phyloP scores from a whole-genome alignment of 768 basidiomycete genomes.

The Calocybe gangraenosa region DNA sequence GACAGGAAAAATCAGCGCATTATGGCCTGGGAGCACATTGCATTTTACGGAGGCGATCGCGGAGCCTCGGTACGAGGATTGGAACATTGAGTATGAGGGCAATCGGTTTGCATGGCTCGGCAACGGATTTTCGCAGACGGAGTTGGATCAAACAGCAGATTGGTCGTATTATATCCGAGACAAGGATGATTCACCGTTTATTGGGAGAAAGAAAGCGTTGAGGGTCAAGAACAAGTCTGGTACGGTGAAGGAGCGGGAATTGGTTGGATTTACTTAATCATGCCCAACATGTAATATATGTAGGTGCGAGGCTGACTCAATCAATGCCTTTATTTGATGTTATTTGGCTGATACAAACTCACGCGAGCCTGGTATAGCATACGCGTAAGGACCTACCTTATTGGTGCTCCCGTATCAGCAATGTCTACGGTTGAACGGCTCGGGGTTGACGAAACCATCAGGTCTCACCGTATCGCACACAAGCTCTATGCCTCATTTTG shows the following conservation, averaged over 20 bases:
- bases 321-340: too few species aligned
- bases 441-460: too few species aligned
- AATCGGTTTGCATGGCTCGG: constrained; percentile 32
- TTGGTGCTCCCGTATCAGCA: too few species aligned
- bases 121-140: constrained; percentile 30
- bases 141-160: constrained; percentile 26
- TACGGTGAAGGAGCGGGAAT: background rate
- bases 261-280: background rate
- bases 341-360: too few species aligned
- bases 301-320: too few species aligned
- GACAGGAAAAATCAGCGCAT: constrained; percentile 25
- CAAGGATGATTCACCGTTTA: constrained; percentile 9
- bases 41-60: constrained; percentile 30
- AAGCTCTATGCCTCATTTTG: too few species aligned
- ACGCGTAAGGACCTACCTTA: too few species aligned
- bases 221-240: constrained; percentile 10
- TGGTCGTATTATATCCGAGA: constrained; percentile 27
- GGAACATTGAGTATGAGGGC: constrained; percentile 28
- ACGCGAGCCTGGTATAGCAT: too few species aligned
- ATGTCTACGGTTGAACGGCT: too few species aligned
- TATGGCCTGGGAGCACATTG: constrained; percentile 33
- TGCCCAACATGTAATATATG: too few species aligned
- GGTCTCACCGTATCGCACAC: too few species aligned
- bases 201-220: constrained; percentile 12
- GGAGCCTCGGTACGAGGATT: constrained; percentile 31